phyloP scores from a whole-genome alignment of 2,329 filamentous ascomycete species.

The Venturiaceae sp. region DNA sequence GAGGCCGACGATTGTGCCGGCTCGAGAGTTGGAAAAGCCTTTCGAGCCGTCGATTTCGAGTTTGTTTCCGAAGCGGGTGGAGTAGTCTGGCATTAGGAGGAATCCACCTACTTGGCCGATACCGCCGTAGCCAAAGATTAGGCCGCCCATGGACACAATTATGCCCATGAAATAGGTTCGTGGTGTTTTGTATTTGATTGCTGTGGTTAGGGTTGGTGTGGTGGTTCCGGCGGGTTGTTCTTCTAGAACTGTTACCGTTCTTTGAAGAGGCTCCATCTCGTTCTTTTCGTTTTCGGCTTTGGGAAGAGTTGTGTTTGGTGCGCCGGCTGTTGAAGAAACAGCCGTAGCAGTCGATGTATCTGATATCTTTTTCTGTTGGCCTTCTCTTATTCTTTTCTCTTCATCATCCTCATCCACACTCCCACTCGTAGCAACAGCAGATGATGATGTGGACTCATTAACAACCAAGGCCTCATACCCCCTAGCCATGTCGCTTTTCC shows the following conservation, averaged over 20 bases:
- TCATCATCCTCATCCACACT: not conserved
- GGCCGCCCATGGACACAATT: conserved; percentile 3
- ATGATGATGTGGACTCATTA: no score
- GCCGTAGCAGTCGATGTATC: not conserved
- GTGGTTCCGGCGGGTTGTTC: not conserved
- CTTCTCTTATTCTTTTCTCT: not conserved
- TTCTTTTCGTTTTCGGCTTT: not conserved
- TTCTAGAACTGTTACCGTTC: not conserved
- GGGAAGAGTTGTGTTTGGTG: no score
- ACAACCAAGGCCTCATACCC: no score
- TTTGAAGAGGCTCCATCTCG: not conserved
- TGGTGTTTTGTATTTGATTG: not conserved
- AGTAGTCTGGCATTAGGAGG: conserved; percentile 7
- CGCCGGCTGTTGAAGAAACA: not conserved
- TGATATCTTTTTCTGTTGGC: not conserved
- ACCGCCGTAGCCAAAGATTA: conserved; percentile 9
- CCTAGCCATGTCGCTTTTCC: no score
- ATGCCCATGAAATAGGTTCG: not conserved
- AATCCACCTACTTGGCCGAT: conserved; percentile 6
- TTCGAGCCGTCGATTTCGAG: conserved; percentile 23
- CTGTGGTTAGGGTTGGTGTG: not conserved
- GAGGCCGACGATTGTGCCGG: conserved; percentile 13
- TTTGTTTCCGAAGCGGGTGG: not conserved
- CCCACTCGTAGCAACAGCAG: no score
- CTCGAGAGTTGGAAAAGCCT: conserved; percentile 14